Evolutionary conservation across 2,329 filamentous ascomycete species (phyloP).

Genomic region (Talaromyces atroroseus): DNA sequence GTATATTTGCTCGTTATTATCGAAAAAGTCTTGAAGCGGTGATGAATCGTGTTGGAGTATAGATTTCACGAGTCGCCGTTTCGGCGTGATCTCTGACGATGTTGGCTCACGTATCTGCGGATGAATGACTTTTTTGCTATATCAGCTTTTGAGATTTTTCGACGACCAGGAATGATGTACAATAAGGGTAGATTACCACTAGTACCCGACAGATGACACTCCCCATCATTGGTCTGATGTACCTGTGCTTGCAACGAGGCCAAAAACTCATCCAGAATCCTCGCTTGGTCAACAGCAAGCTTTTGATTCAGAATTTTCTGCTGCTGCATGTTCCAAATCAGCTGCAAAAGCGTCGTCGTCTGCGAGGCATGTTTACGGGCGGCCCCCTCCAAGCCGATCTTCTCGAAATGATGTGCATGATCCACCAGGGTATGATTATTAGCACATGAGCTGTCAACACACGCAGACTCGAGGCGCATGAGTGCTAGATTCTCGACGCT

Average conservation of each 20-base stretch:
- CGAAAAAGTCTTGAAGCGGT: constrained; percentile 32
- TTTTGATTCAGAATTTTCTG: constrained; percentile 25
- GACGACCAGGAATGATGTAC: background rate
- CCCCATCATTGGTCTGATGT: constrained; percentile 1
- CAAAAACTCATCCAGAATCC: constrained; percentile 24
- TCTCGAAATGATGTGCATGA: constrained; percentile 1
- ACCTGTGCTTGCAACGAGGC: constrained; percentile 22
- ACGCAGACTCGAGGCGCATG: constrained; percentile 16
- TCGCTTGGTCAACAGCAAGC: constrained; percentile 22
- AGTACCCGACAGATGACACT: background rate
- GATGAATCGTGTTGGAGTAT: constrained; percentile 22
- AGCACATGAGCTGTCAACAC: constrained; percentile 15
- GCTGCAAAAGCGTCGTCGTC: constrained; percentile 30
- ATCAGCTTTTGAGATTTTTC: background rate
- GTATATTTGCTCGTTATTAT: constrained; percentile 30
- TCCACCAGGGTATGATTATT: constrained; percentile 9
- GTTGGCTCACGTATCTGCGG: background rate
- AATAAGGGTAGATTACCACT: background rate
- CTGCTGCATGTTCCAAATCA: constrained; percentile 35
- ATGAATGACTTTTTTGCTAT: background rate
- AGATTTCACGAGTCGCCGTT: constrained; percentile 10
- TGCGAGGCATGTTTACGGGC: constrained; percentile 30
- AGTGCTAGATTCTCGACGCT: constrained; percentile 22
- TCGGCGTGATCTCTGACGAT: background rate
- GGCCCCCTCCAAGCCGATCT: constrained; percentile 24